Conservation (phyloP, 2,329 filamentous ascomycete genomes). For the Fusarium euwallaceae region DNA sequence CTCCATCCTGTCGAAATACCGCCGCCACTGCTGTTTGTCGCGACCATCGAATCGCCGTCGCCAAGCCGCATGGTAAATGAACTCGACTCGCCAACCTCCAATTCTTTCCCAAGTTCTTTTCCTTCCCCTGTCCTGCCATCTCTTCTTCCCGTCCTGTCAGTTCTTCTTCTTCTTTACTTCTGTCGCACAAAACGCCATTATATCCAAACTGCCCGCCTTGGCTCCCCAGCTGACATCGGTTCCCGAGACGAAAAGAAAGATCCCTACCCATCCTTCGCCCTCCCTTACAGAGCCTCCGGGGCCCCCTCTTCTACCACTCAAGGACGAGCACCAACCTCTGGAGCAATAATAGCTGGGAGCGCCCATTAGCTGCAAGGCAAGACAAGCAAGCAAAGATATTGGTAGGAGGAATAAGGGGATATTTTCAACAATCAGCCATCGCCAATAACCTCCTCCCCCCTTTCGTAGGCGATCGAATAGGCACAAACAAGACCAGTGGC, state of each 20-base stretch:
- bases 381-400: neutral
- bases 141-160: neutral
- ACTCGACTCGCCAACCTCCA: conserved; percentile 39
- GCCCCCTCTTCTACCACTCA: conserved; percentile 16
- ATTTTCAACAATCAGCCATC: conserved; percentile 24
- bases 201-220: neutral
- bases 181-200: neutral
- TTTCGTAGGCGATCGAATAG: conserved; percentile 29
- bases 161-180: neutral
- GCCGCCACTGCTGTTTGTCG: conserved; percentile 28
- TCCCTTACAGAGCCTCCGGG: conserved; percentile 4
- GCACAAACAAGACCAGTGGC: conserved; percentile 10
- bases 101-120: conserved; percentile 11
- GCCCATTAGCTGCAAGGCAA: conserved; percentile 33
- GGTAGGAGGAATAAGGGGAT: conserved; percentile 23
- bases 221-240: conserved; percentile 18
- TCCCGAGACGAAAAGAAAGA: conserved; percentile 9
- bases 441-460: neutral
- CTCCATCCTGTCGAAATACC: conserved; percentile 27
- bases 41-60: conserved; percentile 26
- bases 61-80: conserved; percentile 34
- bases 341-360: conserved; percentile 9
- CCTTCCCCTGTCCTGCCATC: conserved; percentile 1
- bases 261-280: conserved; percentile 5
- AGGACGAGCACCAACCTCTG: conserved; percentile 9